These are phyloP conservation scores for Fusarium verrucosum DNA, from an alignment of 2,329 filamentous ascomycete species.

Conservation along the genomic window DNA sequence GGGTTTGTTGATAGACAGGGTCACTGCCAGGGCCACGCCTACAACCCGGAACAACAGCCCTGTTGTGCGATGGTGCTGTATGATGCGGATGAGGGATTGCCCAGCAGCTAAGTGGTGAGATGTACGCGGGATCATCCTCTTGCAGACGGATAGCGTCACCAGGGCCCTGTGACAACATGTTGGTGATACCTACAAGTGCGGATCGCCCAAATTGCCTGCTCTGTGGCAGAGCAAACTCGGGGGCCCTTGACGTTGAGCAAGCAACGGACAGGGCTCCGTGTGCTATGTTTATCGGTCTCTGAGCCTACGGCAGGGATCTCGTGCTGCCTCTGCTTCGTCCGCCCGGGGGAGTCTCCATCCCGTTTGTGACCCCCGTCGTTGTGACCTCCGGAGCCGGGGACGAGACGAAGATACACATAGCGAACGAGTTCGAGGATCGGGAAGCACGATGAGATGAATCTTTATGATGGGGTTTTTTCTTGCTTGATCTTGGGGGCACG, in stretches of 20 bases:
- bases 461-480: constrained; percentile 10
- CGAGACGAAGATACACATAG: constrained; percentile 9
- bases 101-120: constrained; percentile 37
- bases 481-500: constrained; percentile 22
- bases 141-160: constrained; percentile 3
- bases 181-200: constrained; percentile 34
- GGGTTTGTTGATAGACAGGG: constrained; percentile 34
- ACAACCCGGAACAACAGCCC: constrained; percentile 23
- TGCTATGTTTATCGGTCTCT: constrained; percentile 37
- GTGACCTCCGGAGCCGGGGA: constrained; percentile 35
- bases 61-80: constrained; percentile 32
- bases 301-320: constrained; percentile 32
- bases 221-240: constrained; percentile 35
- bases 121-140: constrained; percentile 29
- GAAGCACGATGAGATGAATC: neutral
- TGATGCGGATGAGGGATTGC: constrained; percentile 31
- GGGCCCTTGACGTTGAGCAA: constrained; percentile 37
- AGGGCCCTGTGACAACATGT: constrained; percentile 26
- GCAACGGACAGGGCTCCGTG: constrained; percentile 42
- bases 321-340: constrained; percentile 33
- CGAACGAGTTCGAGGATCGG: constrained; percentile 11
- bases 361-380: constrained; percentile 37
- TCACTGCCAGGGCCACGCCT: constrained; percentile 30
- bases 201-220: constrained; percentile 25
- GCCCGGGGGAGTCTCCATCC: constrained; percentile 34